Evolutionary conservation across 192 early-diverging fungal genomes (phyloP).

Genomic region (Coemansia sp.): DNA sequence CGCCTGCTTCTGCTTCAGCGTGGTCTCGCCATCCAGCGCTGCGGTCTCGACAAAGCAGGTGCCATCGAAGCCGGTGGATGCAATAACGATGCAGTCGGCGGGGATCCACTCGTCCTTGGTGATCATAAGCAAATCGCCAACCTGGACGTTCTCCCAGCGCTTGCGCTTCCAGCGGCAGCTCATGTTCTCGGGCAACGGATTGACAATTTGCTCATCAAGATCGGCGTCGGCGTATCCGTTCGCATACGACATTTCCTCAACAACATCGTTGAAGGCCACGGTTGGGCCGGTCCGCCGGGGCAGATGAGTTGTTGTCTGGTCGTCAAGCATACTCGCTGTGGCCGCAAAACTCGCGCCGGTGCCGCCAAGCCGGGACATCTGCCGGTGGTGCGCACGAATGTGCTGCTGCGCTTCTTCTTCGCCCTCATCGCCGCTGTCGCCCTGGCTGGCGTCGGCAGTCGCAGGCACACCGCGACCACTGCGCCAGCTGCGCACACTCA

Average conservation of each 20-base stretch:
- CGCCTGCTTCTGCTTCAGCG: conserved; percentile 81
- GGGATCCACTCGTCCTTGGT: conserved; percentile 79
- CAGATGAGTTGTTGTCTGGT: background rate
- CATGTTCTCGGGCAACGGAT: conserved; percentile 49
- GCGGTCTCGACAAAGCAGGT: conserved; percentile 85
- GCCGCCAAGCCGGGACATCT: conserved; percentile 2
- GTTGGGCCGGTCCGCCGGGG: conserved; percentile 14
- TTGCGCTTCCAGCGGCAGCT: conserved; percentile 55
- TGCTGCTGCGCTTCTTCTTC: background rate
- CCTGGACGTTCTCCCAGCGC: conserved; percentile 64
- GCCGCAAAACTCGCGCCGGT: background rate
- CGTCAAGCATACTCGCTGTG: background rate
- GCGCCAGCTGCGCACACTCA: conserved; percentile 53
- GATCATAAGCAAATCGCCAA: conserved; percentile 79
- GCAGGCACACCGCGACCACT: background rate
- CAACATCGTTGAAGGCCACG: conserved; percentile 44
- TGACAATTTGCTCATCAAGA: conserved; percentile 4
- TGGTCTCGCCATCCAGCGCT: conserved; percentile 86
- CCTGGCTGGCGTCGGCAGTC: conserved; percentile 5
- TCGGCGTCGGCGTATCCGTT: background rate
- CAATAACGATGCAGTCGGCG: conserved; percentile 75
- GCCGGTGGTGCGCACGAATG: conserved; percentile 1
- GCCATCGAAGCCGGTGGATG: conserved; percentile 69
- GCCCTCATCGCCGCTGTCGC: conserved; percentile 4
- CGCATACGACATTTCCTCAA: conserved; percentile 21